phyloP scores from a whole-genome alignment of 805 yeast species.

The Metschnikowia drakensbergensis region DNA sequence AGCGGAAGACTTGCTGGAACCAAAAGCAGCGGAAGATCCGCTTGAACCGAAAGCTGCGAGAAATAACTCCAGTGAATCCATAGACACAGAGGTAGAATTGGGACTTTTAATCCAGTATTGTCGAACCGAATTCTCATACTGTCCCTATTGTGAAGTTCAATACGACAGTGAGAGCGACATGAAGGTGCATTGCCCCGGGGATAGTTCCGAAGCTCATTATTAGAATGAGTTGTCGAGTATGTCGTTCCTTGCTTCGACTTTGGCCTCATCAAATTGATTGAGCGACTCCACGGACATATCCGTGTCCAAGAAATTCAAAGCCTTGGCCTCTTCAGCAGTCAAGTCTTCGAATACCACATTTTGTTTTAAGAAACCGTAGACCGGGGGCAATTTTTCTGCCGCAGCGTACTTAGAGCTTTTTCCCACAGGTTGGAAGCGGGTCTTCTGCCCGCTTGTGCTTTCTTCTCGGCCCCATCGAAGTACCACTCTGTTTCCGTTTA shows the following conservation, averaged over 20 bases:
- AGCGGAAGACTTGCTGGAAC: neutral
- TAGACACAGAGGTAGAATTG: neutral
- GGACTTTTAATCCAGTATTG: constrained; percentile 6
- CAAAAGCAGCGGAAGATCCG: neutral
- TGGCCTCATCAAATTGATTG: constrained; percentile 16
- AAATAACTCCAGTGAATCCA: neutral
- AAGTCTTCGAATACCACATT: constrained; percentile 21
- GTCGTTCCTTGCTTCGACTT: constrained; percentile 4
- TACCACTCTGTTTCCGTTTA: constrained; percentile 27
- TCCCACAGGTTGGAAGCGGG: constrained; percentile 8
- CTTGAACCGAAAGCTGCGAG: no score
- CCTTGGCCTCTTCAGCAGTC: constrained; percentile 8
- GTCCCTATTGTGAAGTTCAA: constrained; percentile 14
- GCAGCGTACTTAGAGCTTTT: constrained; percentile 13
- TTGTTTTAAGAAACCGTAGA: constrained; percentile 17
- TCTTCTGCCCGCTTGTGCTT: constrained; percentile 4
- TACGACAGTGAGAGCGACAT: constrained; percentile 11
- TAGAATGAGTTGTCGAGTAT: neutral
- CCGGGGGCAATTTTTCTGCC: constrained; percentile 18
- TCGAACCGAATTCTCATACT: constrained; percentile 11
- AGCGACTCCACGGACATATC: constrained; percentile 15
- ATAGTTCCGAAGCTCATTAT: constrained; percentile 1
- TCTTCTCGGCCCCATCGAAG: constrained; percentile 33
- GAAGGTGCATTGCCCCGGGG: constrained; percentile 15
- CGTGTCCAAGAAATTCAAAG: constrained; percentile 16